Evolutionary conservation across 176 grass and related monocot species (phyloP), one percentile per base, ranked within the genome.

Genomic region (Oryza australiensis): DNA sequence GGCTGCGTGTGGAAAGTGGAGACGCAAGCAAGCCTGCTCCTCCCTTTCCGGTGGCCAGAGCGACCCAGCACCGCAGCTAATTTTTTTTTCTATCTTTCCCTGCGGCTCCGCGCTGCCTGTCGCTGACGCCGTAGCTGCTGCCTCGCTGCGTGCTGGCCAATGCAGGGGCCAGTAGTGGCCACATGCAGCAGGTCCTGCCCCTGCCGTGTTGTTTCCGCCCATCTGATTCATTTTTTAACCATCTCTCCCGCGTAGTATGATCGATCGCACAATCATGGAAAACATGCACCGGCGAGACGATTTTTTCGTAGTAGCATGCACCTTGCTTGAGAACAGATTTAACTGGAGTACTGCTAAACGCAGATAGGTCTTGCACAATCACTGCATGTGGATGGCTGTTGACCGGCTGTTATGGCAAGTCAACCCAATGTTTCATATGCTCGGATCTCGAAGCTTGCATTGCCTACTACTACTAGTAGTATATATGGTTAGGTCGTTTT

Each of bases 341-440:
- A 20, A 53, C 38, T 26, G n/a, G n/a, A n/a, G n/a, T n/a, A 70
- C 8, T 41, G 29, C 14, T 3, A 33, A 20, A 55, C 22, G 18
- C 34, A 71, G 68, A 43, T 26, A 26, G 14, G n/a, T 0, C 12
- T 68, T 80, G 64, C 65, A 3, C 12, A 4, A 37, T 6, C 42
- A 13, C 18, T 66, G 27, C 64, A 49, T 29, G 28, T 70, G 48
- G 33, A 57, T 60, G 57, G 27, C 12, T 46, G 43, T 9, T 46
- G 49, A 53, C 49, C 16, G 20, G 37, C 28, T 41, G 46, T 26
- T 10, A 22, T 43, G 15, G 2, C 74, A 27, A 63, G 81, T 80
- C 87, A 88, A 88, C 82, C n/a, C 53, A 26, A 38, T 49, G 72
- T 63, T 68, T 76, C n/a, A n/a, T 73, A 28, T 30, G 80, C 80